Evolutionary conservation across 768 basidiomycete genomes (phyloP), one percentile per base, ranked within the genome.

Genomic region (Pisolithus sp.): DNA sequence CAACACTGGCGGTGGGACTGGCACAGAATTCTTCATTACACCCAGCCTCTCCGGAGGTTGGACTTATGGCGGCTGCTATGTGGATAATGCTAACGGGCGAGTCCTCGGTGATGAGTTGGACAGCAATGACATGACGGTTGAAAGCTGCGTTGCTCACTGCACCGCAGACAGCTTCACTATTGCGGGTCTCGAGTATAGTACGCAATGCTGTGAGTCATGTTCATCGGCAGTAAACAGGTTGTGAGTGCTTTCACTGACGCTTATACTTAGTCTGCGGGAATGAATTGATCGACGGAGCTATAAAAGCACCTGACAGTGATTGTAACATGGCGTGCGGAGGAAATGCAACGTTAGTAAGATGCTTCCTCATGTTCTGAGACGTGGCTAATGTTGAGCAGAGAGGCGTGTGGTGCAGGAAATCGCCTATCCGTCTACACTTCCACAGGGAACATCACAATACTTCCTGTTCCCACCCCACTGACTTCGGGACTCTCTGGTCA

Each of bases 261-360:
- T n/a, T 28, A n/a, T 60, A 30, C 48, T 13, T 53, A 87, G 85
- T 82, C 68, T 93, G 91, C 57, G 88, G 86, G 3, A 75, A 89
- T 60, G 67, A 72, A 10, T 69, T 91, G 44, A 70, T 82, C 12
- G 73, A 78, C 28, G 85, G 83, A 9, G 88, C 86, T 1, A 78
- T 75, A 1, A 45, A 59, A 15, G 77, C 76, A 0, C 54, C 71
- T 1, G 75, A 76, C 1, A 65, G 70, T 3, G 74, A 75, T 34
- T 94, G 92, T 62, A 80, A 77, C 62, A 88, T 85, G 85, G 75
- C 73, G 0, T 94, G 92, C 54, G 76, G 76, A 17, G 92, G 89
- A 21, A 83, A 82, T 52, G 37, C 79, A 10, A 73, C 77, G 86
- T 86, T 56, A 58, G 83, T 63, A 0, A 39, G 37, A 24, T 30